Base-by-base conservation (phyloP, 495 filamentous ascomycete species). In the Usnea hakonensis region DNA sequence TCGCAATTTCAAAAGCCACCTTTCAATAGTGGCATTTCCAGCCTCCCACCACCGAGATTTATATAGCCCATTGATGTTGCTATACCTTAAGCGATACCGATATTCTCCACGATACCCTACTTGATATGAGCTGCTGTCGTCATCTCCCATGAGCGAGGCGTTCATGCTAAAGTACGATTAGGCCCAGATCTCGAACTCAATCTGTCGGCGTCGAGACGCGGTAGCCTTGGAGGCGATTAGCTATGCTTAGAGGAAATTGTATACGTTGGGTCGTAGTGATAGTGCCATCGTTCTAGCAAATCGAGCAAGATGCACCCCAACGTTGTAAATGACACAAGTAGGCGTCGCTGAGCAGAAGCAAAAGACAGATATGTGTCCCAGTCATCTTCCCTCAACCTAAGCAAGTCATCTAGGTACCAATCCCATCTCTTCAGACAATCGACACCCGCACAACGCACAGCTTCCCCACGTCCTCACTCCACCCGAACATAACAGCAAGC, bases 401-500 rank as follows among this genome's bases (percentile, higher is more conserved):
- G 28, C 48, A 26, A 32, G 16, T 28, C 28, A 8, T 28, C 14
- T 28, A 19, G 14, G 6, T 16, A 52, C 2, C 5, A 16, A 28
- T 30, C 2, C 5, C 17, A 28, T 16, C 46, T 16, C 30, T 10
- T 60, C 44, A 64, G n/a, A 55, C 11, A 35, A 58, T 64, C 2
- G 37, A 56, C 5, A 70, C 67, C 28, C 58, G 44, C 23, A 65
- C 58, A 19, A 70, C 55, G 16, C 53, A 53, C 64, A 67, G 60
- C 61, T 67, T 69, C 19, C 64, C 65, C 33, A 63, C 57, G 55
- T 67, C 65, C 43, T 40, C 46, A 55, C 53, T 55, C 68, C 66
- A 66, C 5, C 65, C 67, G 58, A 72, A 71, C 50, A 68, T 35
- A 4, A 73, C 13, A 36, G 62, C 65, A 30, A 72, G 43, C n/a